These are phyloP conservation scores for Yamadazyma endophytica DNA, from an alignment of 805 yeast species.

Conservation along the genomic window DNA sequence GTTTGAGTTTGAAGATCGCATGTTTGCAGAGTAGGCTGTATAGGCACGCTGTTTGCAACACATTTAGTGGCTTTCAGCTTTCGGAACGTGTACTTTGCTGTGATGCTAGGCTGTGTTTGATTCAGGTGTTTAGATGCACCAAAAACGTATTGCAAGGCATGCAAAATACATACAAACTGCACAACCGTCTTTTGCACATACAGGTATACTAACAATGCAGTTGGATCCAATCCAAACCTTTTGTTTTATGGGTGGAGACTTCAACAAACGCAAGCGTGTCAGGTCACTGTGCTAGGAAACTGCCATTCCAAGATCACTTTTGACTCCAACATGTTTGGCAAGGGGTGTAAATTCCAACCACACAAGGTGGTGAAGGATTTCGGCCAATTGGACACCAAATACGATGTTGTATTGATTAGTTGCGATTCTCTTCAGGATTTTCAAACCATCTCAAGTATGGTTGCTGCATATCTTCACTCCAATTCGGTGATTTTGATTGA, in stretches of 20 bases:
- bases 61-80: too few species aligned
- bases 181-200: too few species aligned
- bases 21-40: too few species aligned
- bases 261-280: slow-evolving; percentile 36
- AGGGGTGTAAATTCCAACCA: slow-evolving; percentile 9
- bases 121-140: too few species aligned
- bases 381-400: slow-evolving; percentile 12
- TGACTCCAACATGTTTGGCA: slow-evolving; percentile 13
- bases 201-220: too few species aligned
- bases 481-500: slow-evolving; percentile 59
- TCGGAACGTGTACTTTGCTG: too few species aligned
- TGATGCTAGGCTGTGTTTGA: too few species aligned
- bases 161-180: too few species aligned
- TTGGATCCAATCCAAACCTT: slow-evolving; percentile 56
- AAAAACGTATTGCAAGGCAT: too few species aligned
- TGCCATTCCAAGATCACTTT: slow-evolving; percentile 13
- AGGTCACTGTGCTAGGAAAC: slow-evolving; percentile 25
- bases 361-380: slow-evolving; percentile 9
- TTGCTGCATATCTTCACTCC: slow-evolving; percentile 21
- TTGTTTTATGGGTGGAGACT: slow-evolving; percentile 59
- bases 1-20: too few species aligned
- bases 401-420: slow-evolving; percentile 32
- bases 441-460: slow-evolving; percentile 22
- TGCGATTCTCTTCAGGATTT: slow-evolving; percentile 36
- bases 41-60: too few species aligned